phyloP scores from a whole-genome alignment of 2,329 filamentous ascomycete genomes.

The Monascus ruber region DNA sequence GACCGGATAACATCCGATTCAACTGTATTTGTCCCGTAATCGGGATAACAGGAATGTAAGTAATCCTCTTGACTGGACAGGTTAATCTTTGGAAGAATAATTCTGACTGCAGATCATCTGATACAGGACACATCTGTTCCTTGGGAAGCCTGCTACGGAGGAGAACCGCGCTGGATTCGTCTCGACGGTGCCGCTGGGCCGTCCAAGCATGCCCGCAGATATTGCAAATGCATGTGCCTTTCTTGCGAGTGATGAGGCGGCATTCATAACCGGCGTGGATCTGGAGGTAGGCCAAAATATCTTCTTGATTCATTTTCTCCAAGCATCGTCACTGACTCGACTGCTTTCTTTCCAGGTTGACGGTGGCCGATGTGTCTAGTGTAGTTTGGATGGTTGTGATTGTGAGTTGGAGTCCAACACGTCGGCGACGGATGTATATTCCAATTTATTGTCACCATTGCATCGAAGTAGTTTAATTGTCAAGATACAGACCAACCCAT shows the following conservation, averaged over 20 bases:
- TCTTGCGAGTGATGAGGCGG: slow-evolving; percentile 56
- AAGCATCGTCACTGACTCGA: background rate
- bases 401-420: too few relatives aligned
- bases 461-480: too few relatives aligned
- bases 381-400: too few relatives aligned
- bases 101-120: slow-evolving; percentile 47
- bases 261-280: slow-evolving; percentile 57
- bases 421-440: too few relatives aligned
- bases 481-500: too few relatives aligned
- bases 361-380: slow-evolving; percentile 9
- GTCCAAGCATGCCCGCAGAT: slow-evolving; percentile 36
- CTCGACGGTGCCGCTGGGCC: slow-evolving; percentile 25
- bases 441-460: too few relatives aligned
- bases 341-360: slow-evolving; percentile 5
- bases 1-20: slow-evolving; percentile 12
- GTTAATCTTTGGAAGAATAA: slow-evolving; percentile 8
- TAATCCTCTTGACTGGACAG: background rate
- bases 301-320: background rate
- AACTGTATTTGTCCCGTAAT: slow-evolving; percentile 16
- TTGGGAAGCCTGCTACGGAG: slow-evolving; percentile 26
- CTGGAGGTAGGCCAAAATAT: slow-evolving; percentile 39
- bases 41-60: slow-evolving; percentile 13
- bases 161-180: slow-evolving; percentile 28
- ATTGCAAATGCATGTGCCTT: slow-evolving; percentile 58
- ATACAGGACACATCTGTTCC: slow-evolving; percentile 50